Conservation (phyloP, 768 basidiomycete genomes). For the Udeniomyces megalosporus region DNA sequence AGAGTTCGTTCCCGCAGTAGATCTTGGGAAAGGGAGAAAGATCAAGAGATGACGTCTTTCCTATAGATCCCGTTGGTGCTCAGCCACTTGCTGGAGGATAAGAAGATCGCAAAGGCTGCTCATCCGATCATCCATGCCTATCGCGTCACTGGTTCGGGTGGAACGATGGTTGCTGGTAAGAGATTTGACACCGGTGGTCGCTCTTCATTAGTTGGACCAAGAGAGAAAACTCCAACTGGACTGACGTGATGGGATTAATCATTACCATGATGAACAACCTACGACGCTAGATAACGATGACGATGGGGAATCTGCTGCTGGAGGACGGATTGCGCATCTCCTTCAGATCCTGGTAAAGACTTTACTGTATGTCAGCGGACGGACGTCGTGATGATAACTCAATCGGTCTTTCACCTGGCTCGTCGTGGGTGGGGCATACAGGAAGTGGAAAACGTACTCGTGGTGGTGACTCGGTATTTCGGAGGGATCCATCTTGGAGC, state of each 20-base stretch:
- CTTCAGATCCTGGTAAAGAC: slow-evolving; percentile 71
- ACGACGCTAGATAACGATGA: slow-evolving; percentile 95
- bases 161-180: slow-evolving; percentile 2
- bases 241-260: too few species aligned
- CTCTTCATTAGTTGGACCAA: too few species aligned
- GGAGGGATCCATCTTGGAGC: slow-evolving; percentile 68
- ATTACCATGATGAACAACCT: too few species aligned
- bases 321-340: slow-evolving; percentile 74
- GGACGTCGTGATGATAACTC: too few species aligned
- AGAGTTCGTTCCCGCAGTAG: too few species aligned
- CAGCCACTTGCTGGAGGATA: slow-evolving; percentile 27
- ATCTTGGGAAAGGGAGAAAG: too few species aligned
- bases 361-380: too few species aligned
- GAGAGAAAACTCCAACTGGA: too few species aligned
- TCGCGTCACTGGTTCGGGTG: slow-evolving; percentile 20
- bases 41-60: not conserved
- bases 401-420: too few species aligned
- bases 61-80: slow-evolving; percentile 39
- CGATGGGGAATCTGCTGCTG: slow-evolving; percentile 85
- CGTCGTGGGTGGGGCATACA: too few species aligned
- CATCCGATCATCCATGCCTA: slow-evolving; percentile 23
- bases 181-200: too few species aligned
- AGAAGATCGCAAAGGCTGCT: slow-evolving; percentile 28
- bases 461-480: slow-evolving; percentile 85
- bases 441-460: slow-evolving; percentile 46